Evolutionary conservation across 2,329 filamentous ascomycete species (phyloP), one percentile per base, ranked within the genome.

Genomic region (Apiospora kogelbergensis): DNA sequence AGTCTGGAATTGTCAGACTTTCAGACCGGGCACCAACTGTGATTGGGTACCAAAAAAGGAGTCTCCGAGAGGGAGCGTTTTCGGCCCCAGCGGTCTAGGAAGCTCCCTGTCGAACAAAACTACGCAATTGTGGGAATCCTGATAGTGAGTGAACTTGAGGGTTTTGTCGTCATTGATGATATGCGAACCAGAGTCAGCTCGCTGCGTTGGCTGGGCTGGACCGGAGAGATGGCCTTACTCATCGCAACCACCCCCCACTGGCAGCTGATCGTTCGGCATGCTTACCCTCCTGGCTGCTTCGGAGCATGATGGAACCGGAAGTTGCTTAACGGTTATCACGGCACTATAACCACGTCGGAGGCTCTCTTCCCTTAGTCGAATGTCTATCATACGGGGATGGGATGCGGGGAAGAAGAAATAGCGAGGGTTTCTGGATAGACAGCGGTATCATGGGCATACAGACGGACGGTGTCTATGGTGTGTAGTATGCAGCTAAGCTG

Each of bases 11-110:
- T 30, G 26, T 24, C 33, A 6, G 26, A 20, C 24, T 37, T 37
- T 60, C 53, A 60, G 53, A 60, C 53, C 53, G 53, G 30, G 30
- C 53, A 13, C 17, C 30, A n/a, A 6, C 53, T 60, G 26, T 60
- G 53, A 60, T 60, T 60, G 53, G 53, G 30, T 60, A 60, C 53
- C 53, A 60, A 60, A 60, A 11, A 60, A 60, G 17, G 30, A 37
- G 17, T 37, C 53, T 60, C 53, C 26, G 48, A 57, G 17, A 57
- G 17, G 53, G 30, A 17, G 48, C 48, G 15, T 33, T 26, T 30
- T 13, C 7, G n/a, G 17, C 17, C 17, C 53, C 53, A 60, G n/a
- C n/a, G n/a, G n/a, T n/a, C n/a, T n/a, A n/a, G 53, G 53, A 30
- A 37, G 30, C 30, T 60, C 30, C 53, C 53, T 60, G 48, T n/a